Conservation (phyloP, 345 rosid species). For the Noccaea bulbosa region DNA sequence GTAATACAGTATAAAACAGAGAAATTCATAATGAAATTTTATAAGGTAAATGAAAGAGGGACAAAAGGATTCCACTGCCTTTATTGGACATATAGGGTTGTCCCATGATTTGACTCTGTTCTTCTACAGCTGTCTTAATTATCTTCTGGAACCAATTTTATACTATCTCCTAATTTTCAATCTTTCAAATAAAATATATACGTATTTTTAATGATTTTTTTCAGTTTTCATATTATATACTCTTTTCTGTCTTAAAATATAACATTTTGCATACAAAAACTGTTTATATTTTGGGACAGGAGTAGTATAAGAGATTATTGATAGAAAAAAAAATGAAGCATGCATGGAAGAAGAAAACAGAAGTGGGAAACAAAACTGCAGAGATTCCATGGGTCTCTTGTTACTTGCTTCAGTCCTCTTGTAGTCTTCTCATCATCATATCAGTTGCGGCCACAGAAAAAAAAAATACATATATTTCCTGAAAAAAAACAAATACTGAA, state of each 20-base stretch:
- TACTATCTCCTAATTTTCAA: constrained; percentile 14
- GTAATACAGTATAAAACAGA: not conserved
- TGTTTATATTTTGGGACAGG: too few relatives aligned
- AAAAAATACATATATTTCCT: not conserved
- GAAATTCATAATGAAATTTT: not conserved
- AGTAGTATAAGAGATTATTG: too few relatives aligned
- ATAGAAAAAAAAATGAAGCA: too few relatives aligned
- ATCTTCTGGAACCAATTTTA: constrained; percentile 8
- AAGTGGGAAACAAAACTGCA: constrained; percentile 46
- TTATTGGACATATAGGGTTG: constrained; percentile 51
- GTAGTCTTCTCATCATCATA: constrained; percentile 40
- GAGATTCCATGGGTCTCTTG: constrained; percentile 35
- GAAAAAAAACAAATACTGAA: not conserved
- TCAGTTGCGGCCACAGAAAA: constrained; percentile 8
- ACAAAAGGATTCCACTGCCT: constrained; percentile 47
- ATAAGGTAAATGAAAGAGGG: constrained; percentile 29
- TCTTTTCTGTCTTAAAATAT: too few relatives aligned
- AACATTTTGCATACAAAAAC: too few relatives aligned
- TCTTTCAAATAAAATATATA: not conserved
- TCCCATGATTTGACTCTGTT: constrained; percentile 54
- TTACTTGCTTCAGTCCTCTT: constrained; percentile 43
- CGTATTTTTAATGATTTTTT: not conserved
- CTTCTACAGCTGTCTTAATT: constrained; percentile 39
- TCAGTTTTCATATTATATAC: too few relatives aligned
- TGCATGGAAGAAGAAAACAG: not conserved